Conservation (phyloP, 768 basidiomycete species). For the Psilocybe subaeruginosa region DNA sequence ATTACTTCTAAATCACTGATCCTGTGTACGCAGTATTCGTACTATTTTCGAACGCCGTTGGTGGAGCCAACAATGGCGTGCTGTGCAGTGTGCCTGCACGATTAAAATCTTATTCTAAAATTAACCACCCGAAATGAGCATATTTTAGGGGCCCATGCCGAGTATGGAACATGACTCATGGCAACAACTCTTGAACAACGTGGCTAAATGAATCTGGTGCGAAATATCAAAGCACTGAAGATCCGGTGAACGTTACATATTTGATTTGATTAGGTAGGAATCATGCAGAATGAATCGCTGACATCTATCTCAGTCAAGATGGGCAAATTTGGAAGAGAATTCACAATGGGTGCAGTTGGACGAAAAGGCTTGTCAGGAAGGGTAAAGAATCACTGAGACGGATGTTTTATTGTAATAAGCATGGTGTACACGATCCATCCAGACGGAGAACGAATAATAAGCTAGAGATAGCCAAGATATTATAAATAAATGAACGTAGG, state of each 20-base stretch:
- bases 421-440: background rate
- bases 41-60: too few relatives aligned
- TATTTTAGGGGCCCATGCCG: background rate
- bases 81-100: background rate
- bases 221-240: background rate
- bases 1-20: too few relatives aligned
- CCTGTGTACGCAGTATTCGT: too few relatives aligned
- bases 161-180: background rate
- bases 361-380: too few relatives aligned
- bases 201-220: background rate
- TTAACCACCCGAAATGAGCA: background rate
- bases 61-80: background rate
- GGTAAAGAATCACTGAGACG: too few relatives aligned
- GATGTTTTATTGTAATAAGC: background rate
- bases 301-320: background rate
- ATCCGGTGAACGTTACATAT: background rate
- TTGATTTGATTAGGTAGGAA: background rate
- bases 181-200: background rate
- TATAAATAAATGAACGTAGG: slow-evolving; percentile 2
- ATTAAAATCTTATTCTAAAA: background rate
- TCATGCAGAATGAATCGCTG: background rate
- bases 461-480: background rate
- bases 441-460: background rate
- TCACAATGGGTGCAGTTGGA: too few relatives aligned
- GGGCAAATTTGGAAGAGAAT: too few relatives aligned